Percentiles rank a stretch among this genome's conserved stretches.
Conservation (phyloP, 2,329 filamentous ascomycete species). For the Epichloe uncinata region DNA sequence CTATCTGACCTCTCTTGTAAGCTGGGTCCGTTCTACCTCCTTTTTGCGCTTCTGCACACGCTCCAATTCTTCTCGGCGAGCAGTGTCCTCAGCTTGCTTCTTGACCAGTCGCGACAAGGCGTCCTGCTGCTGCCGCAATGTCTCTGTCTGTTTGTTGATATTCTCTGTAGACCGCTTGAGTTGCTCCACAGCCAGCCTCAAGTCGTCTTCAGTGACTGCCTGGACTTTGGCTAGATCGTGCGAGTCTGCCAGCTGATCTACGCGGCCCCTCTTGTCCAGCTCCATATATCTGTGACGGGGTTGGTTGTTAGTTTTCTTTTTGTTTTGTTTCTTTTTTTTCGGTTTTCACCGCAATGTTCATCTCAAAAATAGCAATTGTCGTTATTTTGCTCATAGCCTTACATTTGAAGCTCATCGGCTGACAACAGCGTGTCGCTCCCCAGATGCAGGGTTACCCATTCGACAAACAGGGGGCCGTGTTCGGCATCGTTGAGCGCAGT, state of each 20-base stretch:
- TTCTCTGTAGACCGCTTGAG: slow-evolving; percentile 50
- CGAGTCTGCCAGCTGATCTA: slow-evolving; percentile 29
- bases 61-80: slow-evolving; percentile 18
- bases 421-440: slow-evolving; percentile 38
- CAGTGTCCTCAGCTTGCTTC: slow-evolving; percentile 19
- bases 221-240: slow-evolving; percentile 34
- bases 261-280: slow-evolving; percentile 34
- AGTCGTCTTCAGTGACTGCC: slow-evolving; percentile 44
- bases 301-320: not conserved
- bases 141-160: slow-evolving; percentile 50
- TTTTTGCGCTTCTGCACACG: slow-evolving; percentile 14
- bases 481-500: slow-evolving; percentile 22
- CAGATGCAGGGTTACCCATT: slow-evolving; percentile 38
- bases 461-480: slow-evolving; percentile 23
- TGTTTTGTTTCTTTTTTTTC: no score
- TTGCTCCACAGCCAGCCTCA: slow-evolving; percentile 47
- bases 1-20: slow-evolving; percentile 27
- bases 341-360: no score
- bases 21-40: slow-evolving; percentile 26
- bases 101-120: slow-evolving; percentile 40
- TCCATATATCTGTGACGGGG: slow-evolving; percentile 31
- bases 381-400: not conserved
- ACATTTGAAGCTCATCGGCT: slow-evolving; percentile 41
- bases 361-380: not conserved
- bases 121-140: slow-evolving; percentile 47